These are phyloP conservation scores for Daldinia bambusicola DNA, from an alignment of 495 filamentous ascomycete species.

Conservation along the genomic window DNA sequence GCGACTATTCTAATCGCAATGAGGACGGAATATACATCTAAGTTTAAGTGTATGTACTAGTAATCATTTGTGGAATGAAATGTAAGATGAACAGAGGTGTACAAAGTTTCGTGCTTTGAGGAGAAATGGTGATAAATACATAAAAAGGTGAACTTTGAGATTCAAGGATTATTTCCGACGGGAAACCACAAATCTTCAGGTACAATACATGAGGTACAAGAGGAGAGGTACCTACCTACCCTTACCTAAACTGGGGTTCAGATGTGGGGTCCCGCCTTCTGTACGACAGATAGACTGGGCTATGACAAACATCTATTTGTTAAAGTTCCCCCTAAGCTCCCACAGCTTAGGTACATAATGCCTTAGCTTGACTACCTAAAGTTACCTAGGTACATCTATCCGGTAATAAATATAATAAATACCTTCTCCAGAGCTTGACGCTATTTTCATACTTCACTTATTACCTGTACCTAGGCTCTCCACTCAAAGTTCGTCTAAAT, in stretches of 20 bases:
- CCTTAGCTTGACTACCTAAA: neutral
- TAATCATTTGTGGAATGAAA: neutral
- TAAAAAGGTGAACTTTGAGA: conserved; percentile 18
- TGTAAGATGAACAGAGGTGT: neutral
- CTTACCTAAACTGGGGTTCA: conserved; percentile 2
- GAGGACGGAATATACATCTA: neutral
- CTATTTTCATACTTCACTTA: neutral
- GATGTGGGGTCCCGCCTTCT: conserved; percentile 21
- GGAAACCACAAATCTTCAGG: neutral
- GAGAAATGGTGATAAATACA: neutral
- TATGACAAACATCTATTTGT: neutral
- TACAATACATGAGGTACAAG: neutral
- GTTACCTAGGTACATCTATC: too few relatives aligned
- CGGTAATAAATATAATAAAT: too few relatives aligned
- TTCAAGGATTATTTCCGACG: neutral
- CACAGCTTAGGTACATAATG: too few relatives aligned
- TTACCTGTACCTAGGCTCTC: neutral
- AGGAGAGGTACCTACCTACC: too few relatives aligned
- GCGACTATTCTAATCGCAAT: conserved; percentile 19
- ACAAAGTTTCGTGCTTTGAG: neutral
- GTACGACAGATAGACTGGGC: conserved; percentile 7
- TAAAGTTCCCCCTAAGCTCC: neutral
- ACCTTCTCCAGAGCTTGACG: neutral
- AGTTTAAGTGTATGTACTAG: neutral
- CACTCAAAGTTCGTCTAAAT: neutral